A percentile compares a stretch with the other conserved stretches of the same genome.
These are phyloP conservation scores for Pilaira anomala DNA, from an alignment of 192 early-diverging fungal genomes.

Conservation along the genomic window DNA sequence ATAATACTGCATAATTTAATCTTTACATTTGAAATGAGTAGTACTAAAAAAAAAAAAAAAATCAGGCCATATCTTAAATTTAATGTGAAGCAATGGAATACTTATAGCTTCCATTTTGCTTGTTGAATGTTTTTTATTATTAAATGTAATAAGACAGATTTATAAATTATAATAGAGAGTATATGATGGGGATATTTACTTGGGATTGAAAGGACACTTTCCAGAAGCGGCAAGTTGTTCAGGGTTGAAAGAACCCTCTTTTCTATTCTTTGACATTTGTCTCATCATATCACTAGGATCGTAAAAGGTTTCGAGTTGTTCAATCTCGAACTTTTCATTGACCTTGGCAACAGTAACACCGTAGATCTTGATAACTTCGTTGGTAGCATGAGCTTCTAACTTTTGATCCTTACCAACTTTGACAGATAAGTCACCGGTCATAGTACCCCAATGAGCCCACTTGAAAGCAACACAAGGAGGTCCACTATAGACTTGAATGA, in stretches of 20 bases:
- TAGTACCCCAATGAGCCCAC: slow-evolving; percentile 42
- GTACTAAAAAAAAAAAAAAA: no score
- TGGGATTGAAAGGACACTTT: slow-evolving; percentile 33
- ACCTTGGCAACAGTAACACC: slow-evolving; percentile 40
- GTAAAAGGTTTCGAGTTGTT: slow-evolving; percentile 35
- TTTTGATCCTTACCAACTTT: slow-evolving; percentile 36
- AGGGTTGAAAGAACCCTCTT: slow-evolving; percentile 10
- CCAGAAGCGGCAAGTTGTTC: slow-evolving; percentile 11
- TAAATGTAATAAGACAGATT: no score
- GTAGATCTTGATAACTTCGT: slow-evolving; percentile 31
- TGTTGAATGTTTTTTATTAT: not conserved
- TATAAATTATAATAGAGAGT: no score
- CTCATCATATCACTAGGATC: slow-evolving; percentile 32
- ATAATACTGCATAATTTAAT: no score
- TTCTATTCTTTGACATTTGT: slow-evolving; percentile 34
- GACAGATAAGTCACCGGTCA: slow-evolving; percentile 35
- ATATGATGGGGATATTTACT: not conserved
- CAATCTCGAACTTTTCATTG: slow-evolving; percentile 41
- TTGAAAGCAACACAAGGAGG: slow-evolving; percentile 42
- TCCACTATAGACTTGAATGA: slow-evolving; percentile 38
- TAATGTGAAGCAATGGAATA: no score
- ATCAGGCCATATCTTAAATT: no score
- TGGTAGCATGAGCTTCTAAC: slow-evolving; percentile 34
- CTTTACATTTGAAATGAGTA: no score
- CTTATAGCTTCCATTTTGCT: no score